Evolutionary conservation across 1,284 basidiomycete species (phyloP).

Genomic region (Trichosporon ovoides): DNA sequence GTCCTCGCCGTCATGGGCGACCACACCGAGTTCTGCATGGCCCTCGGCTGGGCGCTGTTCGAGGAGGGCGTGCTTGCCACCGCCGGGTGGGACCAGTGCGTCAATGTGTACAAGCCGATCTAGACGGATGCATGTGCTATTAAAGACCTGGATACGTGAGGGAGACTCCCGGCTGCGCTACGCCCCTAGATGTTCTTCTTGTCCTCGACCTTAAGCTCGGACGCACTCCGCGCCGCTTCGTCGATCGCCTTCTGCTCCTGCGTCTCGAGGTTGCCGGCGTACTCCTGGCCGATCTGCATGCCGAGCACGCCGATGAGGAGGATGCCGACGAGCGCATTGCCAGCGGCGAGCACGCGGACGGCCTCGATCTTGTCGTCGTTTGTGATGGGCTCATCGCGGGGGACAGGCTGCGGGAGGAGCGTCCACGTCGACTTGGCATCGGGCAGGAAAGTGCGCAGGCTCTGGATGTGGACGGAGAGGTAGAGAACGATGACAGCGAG

Average conservation of each 20-base stretch:
- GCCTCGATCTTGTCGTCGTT: constrained; percentile 66
- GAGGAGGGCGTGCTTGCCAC: constrained; percentile 78
- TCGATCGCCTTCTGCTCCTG: constrained; percentile 56
- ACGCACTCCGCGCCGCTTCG: constrained; percentile 23
- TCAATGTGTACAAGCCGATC: constrained; percentile 60
- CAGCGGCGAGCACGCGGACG: constrained; percentile 70
- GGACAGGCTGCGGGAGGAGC: constrained; percentile 51
- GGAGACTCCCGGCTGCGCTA: neutral
- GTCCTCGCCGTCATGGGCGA: constrained; percentile 61
- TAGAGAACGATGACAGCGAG: constrained; percentile 71
- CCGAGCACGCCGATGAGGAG: constrained; percentile 52
- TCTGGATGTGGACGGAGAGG: constrained; percentile 68
- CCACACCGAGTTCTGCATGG: constrained; percentile 93
- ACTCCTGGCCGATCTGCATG: constrained; percentile 75
- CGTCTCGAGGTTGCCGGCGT: constrained; percentile 64
- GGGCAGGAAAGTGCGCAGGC: constrained; percentile 58
- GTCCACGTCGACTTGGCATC: constrained; percentile 26
- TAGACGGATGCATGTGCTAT: constrained; percentile 2
- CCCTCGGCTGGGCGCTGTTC: constrained; percentile 74
- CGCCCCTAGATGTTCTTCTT: constrained; percentile 34
- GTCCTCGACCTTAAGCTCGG: constrained; percentile 20
- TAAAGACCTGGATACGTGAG: neutral
- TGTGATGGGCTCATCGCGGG: constrained; percentile 56
- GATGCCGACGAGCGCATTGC: constrained; percentile 71
- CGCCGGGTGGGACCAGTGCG: constrained; percentile 81